Conservation (phyloP, 2,329 filamentous ascomycete genomes). For the Calonectria honghensis region DNA sequence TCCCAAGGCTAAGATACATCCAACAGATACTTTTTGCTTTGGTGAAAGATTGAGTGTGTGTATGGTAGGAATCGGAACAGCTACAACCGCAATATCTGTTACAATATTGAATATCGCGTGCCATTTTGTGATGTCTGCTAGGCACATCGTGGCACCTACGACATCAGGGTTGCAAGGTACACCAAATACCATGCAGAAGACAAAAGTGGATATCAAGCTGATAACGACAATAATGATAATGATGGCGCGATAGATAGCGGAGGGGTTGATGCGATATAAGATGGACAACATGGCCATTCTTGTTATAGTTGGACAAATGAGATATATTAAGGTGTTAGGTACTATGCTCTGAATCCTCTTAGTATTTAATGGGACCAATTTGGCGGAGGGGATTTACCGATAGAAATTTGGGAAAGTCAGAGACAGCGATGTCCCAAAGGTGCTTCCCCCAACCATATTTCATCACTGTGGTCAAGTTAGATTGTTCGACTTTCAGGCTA, state of each 20-base stretch:
- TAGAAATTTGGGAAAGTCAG: neutral
- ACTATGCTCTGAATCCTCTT: neutral
- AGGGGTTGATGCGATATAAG: constrained; percentile 8
- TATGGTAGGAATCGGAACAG: neutral
- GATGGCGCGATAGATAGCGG: neutral
- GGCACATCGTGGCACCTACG: neutral
- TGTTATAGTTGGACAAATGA: constrained; percentile 5
- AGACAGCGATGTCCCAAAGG: neutral
- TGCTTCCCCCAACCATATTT: constrained; percentile 15
- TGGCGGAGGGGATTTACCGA: neutral
- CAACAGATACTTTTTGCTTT: neutral
- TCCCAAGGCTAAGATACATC: constrained; percentile 1
- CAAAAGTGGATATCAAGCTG: neutral
- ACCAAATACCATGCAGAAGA: neutral
- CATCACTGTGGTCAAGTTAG: constrained; percentile 8
- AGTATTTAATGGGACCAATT: neutral
- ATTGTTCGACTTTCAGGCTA: accelerated
- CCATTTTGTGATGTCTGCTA: neutral
- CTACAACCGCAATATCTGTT: neutral
- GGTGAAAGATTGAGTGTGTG: neutral
- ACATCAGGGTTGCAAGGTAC: neutral
- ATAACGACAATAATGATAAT: neutral
- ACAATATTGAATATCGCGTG: neutral
- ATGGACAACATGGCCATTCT: constrained; percentile 18
- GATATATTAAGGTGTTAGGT: neutral